Evolutionary conservation across 1,284 basidiomycete species (phyloP).

Genomic region (Sporisorium reilianum): DNA sequence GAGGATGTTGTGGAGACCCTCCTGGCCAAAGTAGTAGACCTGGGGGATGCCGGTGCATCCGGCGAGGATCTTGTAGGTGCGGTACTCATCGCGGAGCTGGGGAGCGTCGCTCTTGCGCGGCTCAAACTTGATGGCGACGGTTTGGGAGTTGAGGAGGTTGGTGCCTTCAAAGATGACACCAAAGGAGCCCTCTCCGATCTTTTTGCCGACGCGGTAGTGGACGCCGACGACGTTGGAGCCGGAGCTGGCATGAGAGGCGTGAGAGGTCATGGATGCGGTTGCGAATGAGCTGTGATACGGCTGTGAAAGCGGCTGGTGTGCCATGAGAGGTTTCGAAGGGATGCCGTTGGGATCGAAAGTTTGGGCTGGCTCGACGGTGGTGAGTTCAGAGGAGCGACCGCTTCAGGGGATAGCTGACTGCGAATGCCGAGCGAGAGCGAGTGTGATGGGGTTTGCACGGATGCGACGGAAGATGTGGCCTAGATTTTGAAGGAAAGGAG

Average conservation of each 20-base stretch:
- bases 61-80: slow-evolving; percentile 92
- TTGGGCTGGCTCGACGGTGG: not conserved
- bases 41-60: slow-evolving; percentile 95
- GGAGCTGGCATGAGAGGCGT: slow-evolving; percentile 61
- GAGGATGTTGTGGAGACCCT: slow-evolving; percentile 96
- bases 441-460: too few relatives aligned
- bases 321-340: slow-evolving; percentile 17
- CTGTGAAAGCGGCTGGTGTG: slow-evolving; percentile 33
- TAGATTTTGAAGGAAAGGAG: not conserved
- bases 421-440: not conserved
- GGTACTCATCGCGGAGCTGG: slow-evolving; percentile 94
- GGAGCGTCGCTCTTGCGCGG: slow-evolving; percentile 95
- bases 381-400: not conserved
- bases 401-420: not conserved
- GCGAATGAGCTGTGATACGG: slow-evolving; percentile 47
- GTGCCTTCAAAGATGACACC: slow-evolving; percentile 98
- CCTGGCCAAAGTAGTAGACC: slow-evolving; percentile 97
- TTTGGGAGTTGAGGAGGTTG: slow-evolving; percentile 93
- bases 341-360: too few relatives aligned
- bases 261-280: slow-evolving; percentile 60
- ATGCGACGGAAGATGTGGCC: not conserved
- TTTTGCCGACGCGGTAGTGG: slow-evolving; percentile 87
- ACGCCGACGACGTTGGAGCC: slow-evolving; percentile 71
- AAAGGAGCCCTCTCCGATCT: slow-evolving; percentile 77
- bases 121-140: slow-evolving; percentile 98